phyloP scores from a whole-genome alignment of 805 yeast species.

The Yamadazyma sp. region DNA sequence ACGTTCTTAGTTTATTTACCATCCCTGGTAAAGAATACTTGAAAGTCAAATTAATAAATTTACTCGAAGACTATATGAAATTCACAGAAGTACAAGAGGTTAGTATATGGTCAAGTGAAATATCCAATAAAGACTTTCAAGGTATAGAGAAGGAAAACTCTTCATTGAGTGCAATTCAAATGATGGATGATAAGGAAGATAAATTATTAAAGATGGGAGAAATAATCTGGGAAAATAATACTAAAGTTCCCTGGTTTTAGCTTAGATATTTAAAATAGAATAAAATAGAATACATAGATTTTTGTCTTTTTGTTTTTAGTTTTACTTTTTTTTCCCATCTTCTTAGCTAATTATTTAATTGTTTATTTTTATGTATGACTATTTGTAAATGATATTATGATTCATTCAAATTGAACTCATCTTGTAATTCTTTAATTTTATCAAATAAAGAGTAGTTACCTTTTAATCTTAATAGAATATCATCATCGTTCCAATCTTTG shows the following conservation, averaged over 20 bases:
- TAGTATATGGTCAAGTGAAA: slow-evolving; percentile 36
- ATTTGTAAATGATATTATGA: no score
- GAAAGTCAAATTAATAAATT: slow-evolving; percentile 1
- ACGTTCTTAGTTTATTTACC: slow-evolving; percentile 2
- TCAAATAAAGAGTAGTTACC: slow-evolving; percentile 18
- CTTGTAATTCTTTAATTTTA: slow-evolving; percentile 25
- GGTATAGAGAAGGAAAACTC: slow-evolving; percentile 21
- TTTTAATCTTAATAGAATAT: slow-evolving; percentile 32
- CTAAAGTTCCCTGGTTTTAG: slow-evolving; percentile 42
- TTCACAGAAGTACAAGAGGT: slow-evolving; percentile 12
- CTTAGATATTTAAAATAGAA: no score
- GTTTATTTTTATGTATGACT: no score
- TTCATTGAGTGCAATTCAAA: slow-evolving; percentile 34
- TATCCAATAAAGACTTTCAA: slow-evolving; percentile 1
- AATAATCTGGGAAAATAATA: slow-evolving; percentile 40
- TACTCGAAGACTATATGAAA: slow-evolving; percentile 4
- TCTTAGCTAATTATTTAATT: no score
- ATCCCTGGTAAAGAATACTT: slow-evolving; percentile 1
- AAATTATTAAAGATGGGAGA: slow-evolving; percentile 20
- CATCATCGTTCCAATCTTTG: slow-evolving; percentile 39
- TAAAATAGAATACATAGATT: no score
- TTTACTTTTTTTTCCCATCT: no score
- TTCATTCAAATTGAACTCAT: slow-evolving; percentile 7
- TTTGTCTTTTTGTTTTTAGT: no score
- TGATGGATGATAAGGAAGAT: slow-evolving; percentile 25